Evolutionary conservation across 2,329 filamentous ascomycete species (phyloP).

Genomic region (Beauveria sp.): DNA sequence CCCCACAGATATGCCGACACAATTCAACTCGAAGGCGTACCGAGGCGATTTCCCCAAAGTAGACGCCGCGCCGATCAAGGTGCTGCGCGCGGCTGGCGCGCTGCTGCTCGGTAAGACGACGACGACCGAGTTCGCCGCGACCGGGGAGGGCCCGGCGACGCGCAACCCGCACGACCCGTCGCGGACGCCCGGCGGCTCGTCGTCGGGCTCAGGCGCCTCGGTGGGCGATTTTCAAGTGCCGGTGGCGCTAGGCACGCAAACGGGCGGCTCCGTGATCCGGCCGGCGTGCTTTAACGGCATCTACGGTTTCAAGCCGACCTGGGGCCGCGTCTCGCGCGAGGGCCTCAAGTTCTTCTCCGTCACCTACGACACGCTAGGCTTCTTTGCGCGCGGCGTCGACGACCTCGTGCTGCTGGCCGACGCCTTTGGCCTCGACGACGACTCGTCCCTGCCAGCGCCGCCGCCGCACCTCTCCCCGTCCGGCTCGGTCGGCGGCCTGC

Average conservation of each 20-base stretch:
- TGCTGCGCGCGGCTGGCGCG: conserved; percentile 13
- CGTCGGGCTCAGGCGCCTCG: conserved; percentile 57
- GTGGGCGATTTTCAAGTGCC: conserved; percentile 59
- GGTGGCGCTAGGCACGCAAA: conserved; percentile 57
- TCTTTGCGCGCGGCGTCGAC: conserved; percentile 49
- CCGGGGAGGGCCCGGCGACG: conserved; percentile 43
- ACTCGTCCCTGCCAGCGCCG: conserved; percentile 24
- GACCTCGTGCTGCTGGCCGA: conserved; percentile 51
- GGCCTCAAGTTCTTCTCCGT: conserved; percentile 52
- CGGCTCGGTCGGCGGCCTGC: conserved; percentile 36
- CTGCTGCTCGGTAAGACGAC: conserved; percentile 28
- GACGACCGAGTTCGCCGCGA: conserved; percentile 58
- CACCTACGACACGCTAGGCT: conserved; percentile 54
- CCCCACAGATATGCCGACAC: conserved; percentile 46
- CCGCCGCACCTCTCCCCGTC: conserved; percentile 2
- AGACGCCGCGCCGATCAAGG: conserved; percentile 15
- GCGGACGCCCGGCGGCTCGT: conserved; percentile 61
- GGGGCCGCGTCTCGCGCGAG: conserved; percentile 54
- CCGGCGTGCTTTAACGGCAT: conserved; percentile 59
- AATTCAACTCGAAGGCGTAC: conserved; percentile 49
- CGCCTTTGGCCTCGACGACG: conserved; percentile 46
- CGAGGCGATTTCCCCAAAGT: conserved; percentile 20
- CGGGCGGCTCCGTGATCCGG: conserved; percentile 55
- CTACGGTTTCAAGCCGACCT: conserved; percentile 60
- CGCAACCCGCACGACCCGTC: conserved; percentile 57